Evolutionary conservation across 129 eudicot species (phyloP).

Genomic region (Mikania micrantha): DNA sequence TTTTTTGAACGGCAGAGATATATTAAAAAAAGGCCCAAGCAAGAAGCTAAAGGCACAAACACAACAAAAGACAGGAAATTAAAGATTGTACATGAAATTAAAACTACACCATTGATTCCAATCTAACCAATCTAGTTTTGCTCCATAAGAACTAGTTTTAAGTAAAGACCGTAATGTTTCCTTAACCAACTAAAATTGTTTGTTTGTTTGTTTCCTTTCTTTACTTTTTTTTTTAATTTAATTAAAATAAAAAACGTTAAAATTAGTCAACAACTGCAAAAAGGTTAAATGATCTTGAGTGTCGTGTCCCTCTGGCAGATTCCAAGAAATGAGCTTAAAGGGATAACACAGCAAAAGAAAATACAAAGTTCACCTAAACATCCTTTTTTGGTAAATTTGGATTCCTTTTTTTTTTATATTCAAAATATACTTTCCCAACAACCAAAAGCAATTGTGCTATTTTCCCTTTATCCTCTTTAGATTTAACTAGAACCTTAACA

Average conservation of each 20-base stretch:
- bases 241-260: neutral
- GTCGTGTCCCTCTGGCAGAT: slow-evolving; percentile 4
- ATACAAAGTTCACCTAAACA: slow-evolving; percentile 11
- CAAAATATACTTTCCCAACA: slow-evolving; percentile 10
- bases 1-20: no score
- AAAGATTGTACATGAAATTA: no score
- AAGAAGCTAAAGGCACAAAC: no score
- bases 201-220: no score
- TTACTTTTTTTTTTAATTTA: no score
- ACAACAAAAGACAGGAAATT: no score
- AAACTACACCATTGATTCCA: no score
- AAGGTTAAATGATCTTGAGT: neutral
- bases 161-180: no score
- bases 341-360: slow-evolving; percentile 8
- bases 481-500: neutral
- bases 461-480: slow-evolving; percentile 10
- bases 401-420: slow-evolving; percentile 8
- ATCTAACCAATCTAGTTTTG: no score
- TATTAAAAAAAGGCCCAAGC: no score
- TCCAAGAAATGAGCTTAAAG: slow-evolving; percentile 12
- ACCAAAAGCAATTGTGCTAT: slow-evolving; percentile 13
- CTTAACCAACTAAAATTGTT: no score
- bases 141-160: no score
- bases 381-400: slow-evolving; percentile 2
- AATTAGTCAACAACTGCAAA: neutral